Evolutionary conservation across 192 early-diverging fungal genomes (phyloP), one percentile per base, ranked within the genome.

Genomic region (Mortierella antarctica): DNA sequence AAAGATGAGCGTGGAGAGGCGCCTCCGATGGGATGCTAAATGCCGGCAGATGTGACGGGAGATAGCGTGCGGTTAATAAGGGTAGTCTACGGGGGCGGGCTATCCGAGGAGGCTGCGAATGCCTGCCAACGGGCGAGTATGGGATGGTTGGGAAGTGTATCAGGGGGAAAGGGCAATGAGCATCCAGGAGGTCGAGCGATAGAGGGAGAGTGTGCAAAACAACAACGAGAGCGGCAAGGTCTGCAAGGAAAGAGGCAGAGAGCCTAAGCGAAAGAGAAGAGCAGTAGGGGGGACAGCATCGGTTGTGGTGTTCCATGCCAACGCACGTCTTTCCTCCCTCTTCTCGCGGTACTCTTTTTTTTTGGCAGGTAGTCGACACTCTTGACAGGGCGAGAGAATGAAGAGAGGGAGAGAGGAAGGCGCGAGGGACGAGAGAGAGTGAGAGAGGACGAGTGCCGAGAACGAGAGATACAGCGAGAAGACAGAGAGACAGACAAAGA

Each of bases 11-110:
- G 71, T 74, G 42, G 80, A 73, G 51, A 55, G 80, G 15, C 73
- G 67, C 54, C 66, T 74, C 48, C 71, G 49, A 3, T 82, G 66
- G 31, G 71, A 62, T 31, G 67, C 71, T 80, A 62, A 71, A 20
- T 31, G 31, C 3, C 31, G 31, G 31, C 31, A 31, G 31, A 31
- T 31, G 31, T 31, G 31, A 31, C 31, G 31, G 31, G 20, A 46
- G 41, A 50, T 7, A 51, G 12, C 54, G 21, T 4, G 3, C 20
- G n/a, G n/a, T 46, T 15, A 41, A 59, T 7, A 40, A 13, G 41
- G 39, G 40, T 9, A 2, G 7, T 41, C 18, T 15, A 18, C 42
- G 17, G 11, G 11, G 39, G 31, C 23, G 39, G 31, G 15, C 31
- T 14, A 59, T 59, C 57, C 53, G 20, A 53, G 13, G 42, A 41